Evolutionary conservation across 768 basidiomycete species (phyloP), one percentile per base, ranked within the genome.

Genomic region (Boletus vinaceobasis): DNA sequence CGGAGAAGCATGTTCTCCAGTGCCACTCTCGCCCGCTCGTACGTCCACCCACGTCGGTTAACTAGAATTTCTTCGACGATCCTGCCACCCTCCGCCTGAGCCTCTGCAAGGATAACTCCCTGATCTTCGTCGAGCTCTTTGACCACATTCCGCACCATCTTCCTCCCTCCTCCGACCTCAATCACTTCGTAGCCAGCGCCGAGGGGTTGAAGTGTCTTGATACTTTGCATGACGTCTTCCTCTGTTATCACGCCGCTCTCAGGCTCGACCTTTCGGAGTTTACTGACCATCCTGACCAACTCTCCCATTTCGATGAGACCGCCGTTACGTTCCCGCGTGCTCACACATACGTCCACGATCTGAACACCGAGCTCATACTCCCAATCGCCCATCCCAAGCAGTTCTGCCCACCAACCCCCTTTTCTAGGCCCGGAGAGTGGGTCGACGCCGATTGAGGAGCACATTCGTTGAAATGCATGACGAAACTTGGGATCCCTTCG

Each of bases 391-490:
- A 97, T 72, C 8, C 87, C 87, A 35, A 94, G 80, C 65, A 93
- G 75, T 67, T 95, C 93, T 3, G 88, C 86, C 92, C 93, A 97
- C 84, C 91, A 90, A 2, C 93, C 92, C 36, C 90, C 90, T 63
- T 85, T 85, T 39, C 87, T 75, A 1, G 90, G 88, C 0, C 92
- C 93, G 2, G 90, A 88, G 21, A 98, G 82, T 2, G 96, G 95
- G 69, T 98, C 97, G 23, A 99, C 93, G 32, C 93, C 93, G 52
- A 99, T 90, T 15, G 88, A 86, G 2, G 88, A 82, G 68, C 97
- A 99, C 93, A 99, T 97, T 55, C 91, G 88, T 60, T 94, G 91
- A 73, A 98, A 98, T 19, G 85, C 88, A 77, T 88, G 88, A 5
- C 97, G 81, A 69, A 99, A 95, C 4, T 81, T 79, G 2, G 96